A percentile compares a stretch with the other conserved stretches of the same genome.
Conservation (phyloP, 371 early-diverging fungal species). For the Racocetra persica region DNA sequence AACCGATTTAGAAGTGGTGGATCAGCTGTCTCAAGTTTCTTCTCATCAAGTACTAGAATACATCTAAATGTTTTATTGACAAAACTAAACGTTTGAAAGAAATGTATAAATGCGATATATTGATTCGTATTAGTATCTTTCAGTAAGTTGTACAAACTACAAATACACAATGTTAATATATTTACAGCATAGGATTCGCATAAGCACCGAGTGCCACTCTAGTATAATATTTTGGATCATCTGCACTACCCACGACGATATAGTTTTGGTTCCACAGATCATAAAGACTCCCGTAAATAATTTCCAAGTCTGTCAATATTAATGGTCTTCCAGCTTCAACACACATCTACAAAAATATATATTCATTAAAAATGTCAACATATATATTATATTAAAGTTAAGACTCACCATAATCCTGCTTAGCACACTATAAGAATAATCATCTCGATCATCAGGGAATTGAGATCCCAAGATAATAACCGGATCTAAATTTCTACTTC, state of each 20-base stretch:
- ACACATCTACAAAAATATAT: slow-evolving; percentile 30
- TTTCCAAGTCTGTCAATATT: slow-evolving; percentile 43
- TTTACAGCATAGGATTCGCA: slow-evolving; percentile 7
- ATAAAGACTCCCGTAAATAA: slow-evolving; percentile 45
- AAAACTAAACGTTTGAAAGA: not conserved
- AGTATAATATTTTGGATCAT: slow-evolving; percentile 42
- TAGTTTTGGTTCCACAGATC: slow-evolving; percentile 46
- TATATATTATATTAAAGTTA: not conserved
- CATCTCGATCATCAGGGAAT: slow-evolving; percentile 41
- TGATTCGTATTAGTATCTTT: not conserved
- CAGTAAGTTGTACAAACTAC: not conserved
- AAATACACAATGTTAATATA: not conserved
- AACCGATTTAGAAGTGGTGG: slow-evolving; percentile 42
- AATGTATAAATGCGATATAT: not conserved
- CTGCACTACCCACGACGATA: slow-evolving; percentile 32
- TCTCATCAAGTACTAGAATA: slow-evolving; percentile 42
- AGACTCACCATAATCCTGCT: slow-evolving; percentile 36
- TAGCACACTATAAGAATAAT: slow-evolving; percentile 42
- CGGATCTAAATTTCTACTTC: slow-evolving; percentile 8
- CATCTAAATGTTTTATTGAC: slow-evolving; percentile 40
- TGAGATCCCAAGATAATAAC: slow-evolving; percentile 39
- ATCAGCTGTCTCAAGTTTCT: slow-evolving; percentile 36
- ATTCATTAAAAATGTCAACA: not conserved
- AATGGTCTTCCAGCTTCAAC: slow-evolving; percentile 43
- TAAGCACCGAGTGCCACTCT: slow-evolving; percentile 43